Conservation (phyloP, 2,329 filamentous ascomycete genomes). For the Rosellinia necatrix region DNA sequence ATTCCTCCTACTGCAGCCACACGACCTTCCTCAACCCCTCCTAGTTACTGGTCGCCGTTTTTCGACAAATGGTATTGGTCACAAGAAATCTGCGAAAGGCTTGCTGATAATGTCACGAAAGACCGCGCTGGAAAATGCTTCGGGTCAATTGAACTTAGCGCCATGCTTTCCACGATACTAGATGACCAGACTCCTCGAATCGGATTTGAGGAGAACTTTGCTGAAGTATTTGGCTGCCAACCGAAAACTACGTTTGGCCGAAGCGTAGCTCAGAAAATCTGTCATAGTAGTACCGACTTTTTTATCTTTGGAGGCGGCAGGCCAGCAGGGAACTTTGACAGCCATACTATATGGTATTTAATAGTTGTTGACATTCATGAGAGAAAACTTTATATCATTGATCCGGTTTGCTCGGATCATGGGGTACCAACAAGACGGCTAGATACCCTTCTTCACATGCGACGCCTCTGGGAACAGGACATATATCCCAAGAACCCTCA, state of each 20-base stretch:
- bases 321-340: background rate
- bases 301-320: background rate
- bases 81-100: background rate
- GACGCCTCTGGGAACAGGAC: background rate
- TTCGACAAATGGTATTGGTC: background rate
- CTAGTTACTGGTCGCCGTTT: background rate
- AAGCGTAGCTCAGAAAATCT: background rate
- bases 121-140: background rate
- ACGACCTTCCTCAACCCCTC: background rate
- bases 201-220: background rate
- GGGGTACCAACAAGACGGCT: background rate
- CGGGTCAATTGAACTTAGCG: background rate
- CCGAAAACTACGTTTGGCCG: background rate
- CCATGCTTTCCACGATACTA: background rate
- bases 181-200: background rate
- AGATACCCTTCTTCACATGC: background rate
- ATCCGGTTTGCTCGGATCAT: background rate
- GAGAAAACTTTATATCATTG: conserved; percentile 5
- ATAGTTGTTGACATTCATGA: background rate
- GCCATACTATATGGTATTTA: background rate
- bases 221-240: background rate
- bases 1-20: background rate
- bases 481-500: background rate
- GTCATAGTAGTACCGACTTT: background rate
- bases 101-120: background rate